These are phyloP conservation scores for Coemansia sp. DNA, from an alignment of 192 early-diverging fungal species.

Conservation along the genomic window DNA sequence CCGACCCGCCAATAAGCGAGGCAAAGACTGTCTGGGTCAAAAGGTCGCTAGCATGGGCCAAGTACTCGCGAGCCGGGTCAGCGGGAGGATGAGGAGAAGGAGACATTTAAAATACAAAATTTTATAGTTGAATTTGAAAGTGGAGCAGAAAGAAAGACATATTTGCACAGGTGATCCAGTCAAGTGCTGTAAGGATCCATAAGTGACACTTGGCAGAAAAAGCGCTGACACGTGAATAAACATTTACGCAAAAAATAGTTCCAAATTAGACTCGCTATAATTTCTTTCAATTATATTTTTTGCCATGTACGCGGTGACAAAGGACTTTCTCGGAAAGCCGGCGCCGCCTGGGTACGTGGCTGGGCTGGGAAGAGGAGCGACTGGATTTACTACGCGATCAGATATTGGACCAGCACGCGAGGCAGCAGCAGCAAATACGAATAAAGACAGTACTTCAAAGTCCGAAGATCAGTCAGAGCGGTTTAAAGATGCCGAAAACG, in stretches of 20 bases:
- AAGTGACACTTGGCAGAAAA: neutral
- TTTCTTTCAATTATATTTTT: neutral
- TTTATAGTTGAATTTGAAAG: neutral
- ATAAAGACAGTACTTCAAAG: conserved; percentile 6
- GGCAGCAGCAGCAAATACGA: conserved; percentile 52
- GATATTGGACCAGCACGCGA: conserved; percentile 98
- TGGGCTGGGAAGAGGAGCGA: conserved; percentile 94
- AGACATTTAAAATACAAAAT: neutral
- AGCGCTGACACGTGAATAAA: neutral
- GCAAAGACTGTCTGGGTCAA: conserved; percentile 56
- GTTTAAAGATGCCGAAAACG: conserved; percentile 93
- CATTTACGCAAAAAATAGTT: neutral
- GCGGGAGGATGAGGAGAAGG: neutral
- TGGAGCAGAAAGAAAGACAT: neutral
- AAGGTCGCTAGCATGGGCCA: conserved; percentile 55
- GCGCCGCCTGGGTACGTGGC: conserved; percentile 97
- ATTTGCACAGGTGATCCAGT: neutral
- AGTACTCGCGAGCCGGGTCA: conserved; percentile 43
- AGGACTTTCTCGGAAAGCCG: conserved; percentile 92
- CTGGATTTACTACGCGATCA: conserved; percentile 97
- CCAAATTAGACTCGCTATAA: neutral
- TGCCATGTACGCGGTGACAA: conserved; percentile 53
- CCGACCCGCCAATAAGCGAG: conserved; percentile 38
- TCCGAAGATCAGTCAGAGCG: conserved; percentile 17
- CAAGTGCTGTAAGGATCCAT: neutral